Percentiles rank a stretch among this genome's conserved stretches.
Evolutionary conservation across 1,284 basidiomycete species (phyloP).

Genomic region (Paramarasmius palmivorus): DNA sequence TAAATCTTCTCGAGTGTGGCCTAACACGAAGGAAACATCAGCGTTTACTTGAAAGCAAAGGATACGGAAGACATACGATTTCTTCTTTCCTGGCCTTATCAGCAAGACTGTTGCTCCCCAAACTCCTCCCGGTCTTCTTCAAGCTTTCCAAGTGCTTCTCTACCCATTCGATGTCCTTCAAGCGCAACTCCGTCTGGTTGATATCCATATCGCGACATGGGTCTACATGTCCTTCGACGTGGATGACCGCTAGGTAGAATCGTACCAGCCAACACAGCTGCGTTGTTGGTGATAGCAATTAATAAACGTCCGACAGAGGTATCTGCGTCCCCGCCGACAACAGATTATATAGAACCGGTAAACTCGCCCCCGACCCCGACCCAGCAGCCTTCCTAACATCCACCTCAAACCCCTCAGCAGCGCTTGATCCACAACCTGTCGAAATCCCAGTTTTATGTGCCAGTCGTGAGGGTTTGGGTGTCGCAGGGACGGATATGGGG

Average conservation of each 20-base stretch:
- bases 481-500: constrained; percentile 28
- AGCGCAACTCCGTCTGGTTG: constrained; percentile 88
- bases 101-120: constrained; percentile 83
- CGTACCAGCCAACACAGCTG: too few species aligned
- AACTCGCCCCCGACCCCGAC: too few species aligned
- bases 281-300: too few species aligned
- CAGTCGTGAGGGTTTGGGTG: constrained; percentile 55
- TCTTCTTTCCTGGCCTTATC: constrained; percentile 98
- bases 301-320: too few species aligned
- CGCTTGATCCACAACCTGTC: constrained; percentile 61
- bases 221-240: constrained; percentile 98
- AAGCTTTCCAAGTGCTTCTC: constrained; percentile 87
- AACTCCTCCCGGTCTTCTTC: constrained; percentile 69
- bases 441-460: constrained; percentile 52
- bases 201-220: constrained; percentile 98
- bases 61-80: constrained; percentile 57
- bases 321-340: too few species aligned
- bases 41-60: too few species aligned
- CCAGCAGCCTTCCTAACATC: constrained; percentile 56
- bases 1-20: constrained; percentile 86
- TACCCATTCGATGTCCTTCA: constrained; percentile 99
- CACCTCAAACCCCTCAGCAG: constrained; percentile 43
- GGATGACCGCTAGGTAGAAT: too few species aligned
- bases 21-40: constrained; percentile 44
- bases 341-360: too few species aligned